A percentile compares a stretch with the other conserved stretches of the same genome.
Conservation (phyloP, 2,329 filamentous ascomycete genomes). For the Camillea tinctor region DNA sequence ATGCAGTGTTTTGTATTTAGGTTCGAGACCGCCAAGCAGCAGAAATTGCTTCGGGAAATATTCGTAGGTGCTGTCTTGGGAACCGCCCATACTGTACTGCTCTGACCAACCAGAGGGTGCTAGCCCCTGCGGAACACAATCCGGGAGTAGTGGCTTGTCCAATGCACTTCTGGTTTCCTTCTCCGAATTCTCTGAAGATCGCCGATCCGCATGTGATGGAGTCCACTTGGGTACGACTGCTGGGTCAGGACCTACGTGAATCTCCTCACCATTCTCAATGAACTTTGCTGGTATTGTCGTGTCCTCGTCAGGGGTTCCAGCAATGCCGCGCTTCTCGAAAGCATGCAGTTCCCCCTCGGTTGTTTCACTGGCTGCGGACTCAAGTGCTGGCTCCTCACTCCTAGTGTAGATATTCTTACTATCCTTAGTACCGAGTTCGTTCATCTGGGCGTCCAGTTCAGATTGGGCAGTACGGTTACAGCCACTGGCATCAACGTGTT, state of each 20-base stretch:
- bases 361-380: conserved; percentile 6
- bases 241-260: not conserved
- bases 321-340: not conserved
- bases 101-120: conserved; percentile 45
- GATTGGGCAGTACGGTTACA: conserved; percentile 61
- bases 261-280: not conserved
- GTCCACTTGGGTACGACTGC: not conserved
- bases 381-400: conserved; percentile 6
- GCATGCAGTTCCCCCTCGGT: not conserved
- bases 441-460: conserved; percentile 35
- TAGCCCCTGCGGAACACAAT: conserved; percentile 62
- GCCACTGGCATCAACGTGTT: conserved; percentile 73
- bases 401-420: not conserved
- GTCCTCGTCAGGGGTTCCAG: not conserved
- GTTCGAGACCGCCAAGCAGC: conserved; percentile 70
- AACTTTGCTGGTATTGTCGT: not conserved
- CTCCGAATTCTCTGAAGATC: not conserved
- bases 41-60: conserved; percentile 73
- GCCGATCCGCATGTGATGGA: not conserved
- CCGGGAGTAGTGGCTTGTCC: conserved; percentile 19
- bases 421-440: conserved; percentile 11
- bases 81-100: conserved; percentile 60
- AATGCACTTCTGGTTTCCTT: not conserved
- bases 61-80: conserved; percentile 69
- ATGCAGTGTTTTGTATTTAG: conserved; percentile 73